A percentile compares a stretch with the other conserved stretches of the same genome.
These are phyloP conservation scores for Gorgonomyces haynaldii DNA, from an alignment of 192 early-diverging fungal genomes.

Conservation along the genomic window DNA sequence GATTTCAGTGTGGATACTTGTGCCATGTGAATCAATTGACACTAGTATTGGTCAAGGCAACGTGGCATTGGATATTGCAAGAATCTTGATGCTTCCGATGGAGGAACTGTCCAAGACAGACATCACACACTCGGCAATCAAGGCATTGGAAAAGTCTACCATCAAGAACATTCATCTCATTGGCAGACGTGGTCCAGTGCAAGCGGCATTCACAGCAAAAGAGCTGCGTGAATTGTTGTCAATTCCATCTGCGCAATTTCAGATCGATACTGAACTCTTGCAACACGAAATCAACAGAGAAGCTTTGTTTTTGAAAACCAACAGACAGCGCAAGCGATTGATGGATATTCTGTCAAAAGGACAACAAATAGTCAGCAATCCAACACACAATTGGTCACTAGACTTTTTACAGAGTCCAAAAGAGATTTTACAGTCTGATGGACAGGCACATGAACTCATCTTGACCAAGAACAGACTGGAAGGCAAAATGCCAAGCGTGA, in stretches of 20 bases:
- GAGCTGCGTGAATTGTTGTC: conserved; percentile 88
- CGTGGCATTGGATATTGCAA: conserved; percentile 83
- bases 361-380: conserved; percentile 39
- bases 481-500: conserved; percentile 38
- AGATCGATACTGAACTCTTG: conserved; percentile 51
- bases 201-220: conserved; percentile 91
- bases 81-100: conserved; percentile 66
- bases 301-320: conserved; percentile 3
- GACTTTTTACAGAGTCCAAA: conserved; percentile 63
- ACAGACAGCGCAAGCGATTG: conserved; percentile 69
- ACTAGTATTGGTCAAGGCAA: conserved; percentile 89
- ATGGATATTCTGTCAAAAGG: conserved; percentile 57
- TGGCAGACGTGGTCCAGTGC: conserved; percentile 82
- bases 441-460: conserved; percentile 15
- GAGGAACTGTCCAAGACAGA: conserved; percentile 73
- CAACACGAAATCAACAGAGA: conserved; percentile 33
- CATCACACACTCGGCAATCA: conserved; percentile 64
- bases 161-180: conserved; percentile 78
- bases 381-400: conserved; percentile 52
- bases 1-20: conserved; percentile 32
- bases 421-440: conserved; percentile 26
- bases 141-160: conserved; percentile 46
- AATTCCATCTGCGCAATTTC: conserved; percentile 50
- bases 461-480: conserved; percentile 60
- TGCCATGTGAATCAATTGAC: conserved; percentile 40